Conservation (phyloP, 2,329 filamentous ascomycete genomes). For the Chaetomium strumarium region DNA sequence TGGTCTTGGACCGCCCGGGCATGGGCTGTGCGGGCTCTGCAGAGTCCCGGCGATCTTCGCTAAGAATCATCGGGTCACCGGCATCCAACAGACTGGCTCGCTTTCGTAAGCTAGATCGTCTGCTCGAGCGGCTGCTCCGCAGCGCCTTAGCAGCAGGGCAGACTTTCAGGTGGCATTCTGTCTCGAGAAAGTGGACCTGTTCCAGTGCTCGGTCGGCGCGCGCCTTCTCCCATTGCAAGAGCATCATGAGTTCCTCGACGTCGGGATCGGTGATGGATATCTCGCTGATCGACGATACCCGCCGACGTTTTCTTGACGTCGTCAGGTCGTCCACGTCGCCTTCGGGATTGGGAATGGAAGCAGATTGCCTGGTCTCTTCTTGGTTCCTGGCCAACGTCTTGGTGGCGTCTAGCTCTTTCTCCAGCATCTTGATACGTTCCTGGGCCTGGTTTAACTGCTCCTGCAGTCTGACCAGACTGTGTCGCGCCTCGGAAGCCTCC, state of each 20-base stretch:
- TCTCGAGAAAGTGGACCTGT: slow-evolving; percentile 68
- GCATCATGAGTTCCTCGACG: slow-evolving; percentile 48
- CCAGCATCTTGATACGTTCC: slow-evolving; percentile 58
- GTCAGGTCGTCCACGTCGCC: slow-evolving; percentile 51
- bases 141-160: slow-evolving; percentile 53
- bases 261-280: slow-evolving; percentile 38
- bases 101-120: slow-evolving; percentile 31
- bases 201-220: slow-evolving; percentile 65
- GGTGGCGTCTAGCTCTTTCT: slow-evolving; percentile 69
- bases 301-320: slow-evolving; percentile 49
- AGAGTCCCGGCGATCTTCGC: slow-evolving; percentile 29
- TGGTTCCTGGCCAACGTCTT: slow-evolving; percentile 68
- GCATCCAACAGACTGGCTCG: slow-evolving; percentile 32
- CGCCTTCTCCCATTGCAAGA: slow-evolving; percentile 53
- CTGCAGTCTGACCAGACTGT: slow-evolving; percentile 57
- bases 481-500: slow-evolving; percentile 62
- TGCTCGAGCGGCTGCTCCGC: slow-evolving; percentile 27
- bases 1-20: slow-evolving; percentile 34
- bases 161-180: slow-evolving; percentile 64
- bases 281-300: slow-evolving; percentile 38
- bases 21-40: slow-evolving; percentile 29
- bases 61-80: slow-evolving; percentile 39
- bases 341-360: slow-evolving; percentile 53
- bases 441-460: slow-evolving; percentile 61
- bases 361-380: slow-evolving; percentile 61